Conservation (phyloP, 2,329 filamentous ascomycete species). For the Corynespora cassiicola region DNA sequence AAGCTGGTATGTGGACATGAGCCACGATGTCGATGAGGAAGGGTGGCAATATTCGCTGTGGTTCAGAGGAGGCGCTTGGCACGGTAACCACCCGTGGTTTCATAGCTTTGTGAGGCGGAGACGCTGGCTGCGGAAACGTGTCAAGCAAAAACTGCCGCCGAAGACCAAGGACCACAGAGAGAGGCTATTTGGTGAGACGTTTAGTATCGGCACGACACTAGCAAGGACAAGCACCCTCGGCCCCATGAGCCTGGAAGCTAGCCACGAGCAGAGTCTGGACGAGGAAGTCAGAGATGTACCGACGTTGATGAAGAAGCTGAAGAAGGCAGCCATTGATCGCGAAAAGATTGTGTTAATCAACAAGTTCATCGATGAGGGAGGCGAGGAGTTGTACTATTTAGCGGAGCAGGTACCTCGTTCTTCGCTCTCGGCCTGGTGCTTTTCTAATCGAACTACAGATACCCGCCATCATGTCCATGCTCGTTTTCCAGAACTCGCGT, state of each 20-base stretch:
- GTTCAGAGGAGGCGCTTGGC: constrained; percentile 74
- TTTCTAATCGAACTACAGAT: constrained; percentile 34
- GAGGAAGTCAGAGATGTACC: constrained; percentile 70
- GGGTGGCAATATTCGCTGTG: constrained; percentile 97
- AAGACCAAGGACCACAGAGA: constrained; percentile 41
- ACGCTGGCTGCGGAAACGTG: constrained; percentile 83
- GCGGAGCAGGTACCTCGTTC: constrained; percentile 60
- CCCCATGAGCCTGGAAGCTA: constrained; percentile 50
- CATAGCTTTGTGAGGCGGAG: constrained; percentile 92
- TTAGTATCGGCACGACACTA: constrained; percentile 45
- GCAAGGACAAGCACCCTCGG: constrained; percentile 44
- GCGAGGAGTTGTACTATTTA: constrained; percentile 74
- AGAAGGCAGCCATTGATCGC: constrained; percentile 78
- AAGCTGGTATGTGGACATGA: constrained; percentile 78
- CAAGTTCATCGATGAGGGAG: constrained; percentile 79
- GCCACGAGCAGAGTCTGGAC: constrained; percentile 43
- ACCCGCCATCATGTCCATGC: constrained; percentile 62
- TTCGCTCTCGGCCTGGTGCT: neutral
- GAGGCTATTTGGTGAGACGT: constrained; percentile 45
- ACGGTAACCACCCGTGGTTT: constrained; percentile 87
- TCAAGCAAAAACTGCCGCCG: constrained; percentile 62
- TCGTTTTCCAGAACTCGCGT: constrained; percentile 89
- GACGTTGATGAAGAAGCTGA: constrained; percentile 72
- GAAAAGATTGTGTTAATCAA: constrained; percentile 88
- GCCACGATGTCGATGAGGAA: constrained; percentile 81